Evolutionary conservation across 2,329 filamentous ascomycete species (phyloP), one percentile per base, ranked within the genome.

Genomic region (Penicillium sp.): DNA sequence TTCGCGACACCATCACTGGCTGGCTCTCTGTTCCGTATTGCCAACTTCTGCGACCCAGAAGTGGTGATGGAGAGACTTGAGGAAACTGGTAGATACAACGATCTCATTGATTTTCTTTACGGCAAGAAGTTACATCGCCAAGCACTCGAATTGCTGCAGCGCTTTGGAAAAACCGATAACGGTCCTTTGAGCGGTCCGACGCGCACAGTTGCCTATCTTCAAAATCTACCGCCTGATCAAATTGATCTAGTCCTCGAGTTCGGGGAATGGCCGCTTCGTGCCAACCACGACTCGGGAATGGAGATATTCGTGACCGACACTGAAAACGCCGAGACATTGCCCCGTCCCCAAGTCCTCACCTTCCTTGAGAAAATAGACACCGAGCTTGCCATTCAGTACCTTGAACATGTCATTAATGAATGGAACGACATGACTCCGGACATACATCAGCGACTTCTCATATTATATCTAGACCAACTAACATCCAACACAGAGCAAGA

Each of bases 71-170:
- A 96, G 72, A 91, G 91, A 65, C 78, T 99, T 4, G 85, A 96
- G 56, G 90, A 96, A 70, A 90, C 87, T 38, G 89, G 89, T 54
- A 85, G 92, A 30, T 97, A 96, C 73, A 93, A 88, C 47, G 93
- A 97, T 74, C 79, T 99, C 1, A 91, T 99, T n/a, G 93, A 97
- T 71, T 99, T 99, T 69, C 86, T 97, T 62, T 91, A 95, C 66
- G 94, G 94, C 59, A 99, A 99, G 76, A 92, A 88, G 71, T 81
- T 97, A 38, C 94, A 99, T 73, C 85, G 87, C 16, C 87, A 95
- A 67, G 93, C 94, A 0, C 76, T 99, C 16, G 88, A 91, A 61
- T 77, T 97, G 29, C 80, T 99, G 0, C 83, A 84, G 62, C 88
- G 87, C 59, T 97, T 97, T 63, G 93, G 93, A 16, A 83, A 82